phyloP scores from a whole-genome alignment of 306 rosid genomes.

The Quercus engelmannii region DNA sequence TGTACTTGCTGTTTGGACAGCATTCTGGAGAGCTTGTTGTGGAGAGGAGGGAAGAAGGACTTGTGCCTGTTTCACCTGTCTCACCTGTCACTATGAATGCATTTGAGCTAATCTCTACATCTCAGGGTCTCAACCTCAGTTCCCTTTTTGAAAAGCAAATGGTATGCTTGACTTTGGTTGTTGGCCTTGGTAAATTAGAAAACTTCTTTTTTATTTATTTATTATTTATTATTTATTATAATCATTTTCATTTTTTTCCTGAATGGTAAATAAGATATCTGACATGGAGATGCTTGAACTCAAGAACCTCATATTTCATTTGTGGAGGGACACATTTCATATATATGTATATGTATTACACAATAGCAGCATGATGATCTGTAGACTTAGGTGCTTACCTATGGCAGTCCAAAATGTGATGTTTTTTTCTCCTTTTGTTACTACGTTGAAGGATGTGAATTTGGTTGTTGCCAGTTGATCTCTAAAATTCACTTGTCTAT shows the following conservation, averaged over 20 bases:
- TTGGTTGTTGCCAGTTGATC: background rate
- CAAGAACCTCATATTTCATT: background rate
- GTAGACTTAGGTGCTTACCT: background rate
- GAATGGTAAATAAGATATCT: background rate
- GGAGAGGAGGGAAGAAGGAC: constrained; percentile 62
- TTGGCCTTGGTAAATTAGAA: background rate
- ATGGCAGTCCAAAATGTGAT: background rate
- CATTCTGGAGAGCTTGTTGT: constrained; percentile 65
- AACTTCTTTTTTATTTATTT: too few species aligned
- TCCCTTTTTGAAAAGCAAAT: constrained; percentile 88
- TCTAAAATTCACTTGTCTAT: background rate
- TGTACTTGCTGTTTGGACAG: constrained; percentile 37
- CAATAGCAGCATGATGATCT: background rate
- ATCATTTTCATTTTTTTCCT: too few species aligned
- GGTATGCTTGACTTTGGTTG: constrained; percentile 43
- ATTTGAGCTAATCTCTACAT: constrained; percentile 90
- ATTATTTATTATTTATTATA: too few species aligned
- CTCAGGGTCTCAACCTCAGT: constrained; percentile 88
- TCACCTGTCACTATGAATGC: constrained; percentile 93
- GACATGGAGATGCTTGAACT: background rate
- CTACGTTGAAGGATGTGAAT: background rate
- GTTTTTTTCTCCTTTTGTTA: background rate
- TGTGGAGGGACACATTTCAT: background rate
- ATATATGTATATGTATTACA: background rate
- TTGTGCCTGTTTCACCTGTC: constrained; percentile 48